These are phyloP conservation scores for Polytolypa hystricis DNA, from an alignment of 2,329 filamentous ascomycete species.

Conservation along the genomic window DNA sequence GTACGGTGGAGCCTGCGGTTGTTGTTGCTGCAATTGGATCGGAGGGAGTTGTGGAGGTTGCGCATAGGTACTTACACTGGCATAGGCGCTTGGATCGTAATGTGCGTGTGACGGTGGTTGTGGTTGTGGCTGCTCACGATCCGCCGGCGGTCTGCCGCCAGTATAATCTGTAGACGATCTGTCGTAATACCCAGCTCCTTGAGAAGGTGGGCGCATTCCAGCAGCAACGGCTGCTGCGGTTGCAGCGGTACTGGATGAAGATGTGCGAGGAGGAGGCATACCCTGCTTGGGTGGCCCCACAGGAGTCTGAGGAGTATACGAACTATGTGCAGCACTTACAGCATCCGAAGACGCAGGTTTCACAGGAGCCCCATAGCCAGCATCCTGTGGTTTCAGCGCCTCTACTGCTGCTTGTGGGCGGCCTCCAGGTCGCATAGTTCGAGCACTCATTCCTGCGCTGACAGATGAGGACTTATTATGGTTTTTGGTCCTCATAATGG, in stretches of 20 bases:
- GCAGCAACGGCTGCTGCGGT: conserved; percentile 39
- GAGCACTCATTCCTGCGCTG: conserved; percentile 46
- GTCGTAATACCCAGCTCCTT: conserved; percentile 32
- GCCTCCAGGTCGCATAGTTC: conserved; percentile 51
- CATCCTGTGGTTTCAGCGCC: conserved; percentile 26
- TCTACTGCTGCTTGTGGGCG: conserved; percentile 31
- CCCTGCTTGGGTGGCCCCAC: conserved; percentile 31
- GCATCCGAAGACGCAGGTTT: conserved; percentile 30
- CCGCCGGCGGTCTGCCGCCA: conserved; percentile 18
- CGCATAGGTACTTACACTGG: conserved; percentile 19
- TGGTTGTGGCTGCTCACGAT: conserved; percentile 30
- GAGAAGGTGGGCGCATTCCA: conserved; percentile 33
- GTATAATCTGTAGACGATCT: conserved; percentile 35
- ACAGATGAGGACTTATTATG: conserved; percentile 48
- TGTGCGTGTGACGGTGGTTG: conserved; percentile 37
- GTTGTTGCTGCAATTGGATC: conserved; percentile 11
- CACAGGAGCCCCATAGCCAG: conserved; percentile 23
- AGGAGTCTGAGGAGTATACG: conserved; percentile 37
- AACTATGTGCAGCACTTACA: conserved; percentile 32
- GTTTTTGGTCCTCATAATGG: conserved; percentile 69
- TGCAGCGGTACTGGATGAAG: conserved; percentile 38
- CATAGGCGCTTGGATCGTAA: conserved; percentile 35
- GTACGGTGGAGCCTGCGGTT: conserved; percentile 9
- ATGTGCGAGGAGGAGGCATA: conserved; percentile 34
- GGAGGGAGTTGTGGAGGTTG: conserved; percentile 13